Conservation (phyloP, 1,139 yeast species). For the Scheffersomyces insectosa region DNA sequence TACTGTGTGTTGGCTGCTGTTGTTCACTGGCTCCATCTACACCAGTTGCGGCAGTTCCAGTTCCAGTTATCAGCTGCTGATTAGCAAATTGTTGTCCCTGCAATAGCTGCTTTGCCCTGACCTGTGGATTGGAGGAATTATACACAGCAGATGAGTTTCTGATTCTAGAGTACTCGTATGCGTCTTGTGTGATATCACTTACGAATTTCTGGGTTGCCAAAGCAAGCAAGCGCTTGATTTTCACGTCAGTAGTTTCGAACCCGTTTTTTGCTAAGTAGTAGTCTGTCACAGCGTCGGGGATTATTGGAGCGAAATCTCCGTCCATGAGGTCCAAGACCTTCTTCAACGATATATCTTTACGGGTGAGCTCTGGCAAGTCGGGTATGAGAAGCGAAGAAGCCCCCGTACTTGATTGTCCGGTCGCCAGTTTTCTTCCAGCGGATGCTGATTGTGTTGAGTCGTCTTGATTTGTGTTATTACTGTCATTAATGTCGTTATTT, state of each 20-base stretch:
- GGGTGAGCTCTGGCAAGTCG: conserved; percentile 68
- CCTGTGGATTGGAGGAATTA: conserved; percentile 82
- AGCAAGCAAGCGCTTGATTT: conserved; percentile 84
- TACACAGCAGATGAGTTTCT: conserved; percentile 82
- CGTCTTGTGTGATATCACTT: conserved; percentile 93
- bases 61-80: conserved; percentile 42
- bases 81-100: conserved; percentile 65
- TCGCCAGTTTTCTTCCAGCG: too few relatives aligned
- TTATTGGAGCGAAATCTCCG: conserved; percentile 86
- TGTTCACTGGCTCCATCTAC: conserved; percentile 38
- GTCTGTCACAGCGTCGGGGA: conserved; percentile 98
- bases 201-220: conserved; percentile 95
- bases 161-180: conserved; percentile 91
- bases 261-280: conserved; percentile 90
- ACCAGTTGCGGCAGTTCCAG: conserved; percentile 38
- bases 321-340: conserved; percentile 89
- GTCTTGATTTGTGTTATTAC: too few relatives aligned
- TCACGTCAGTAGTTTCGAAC: conserved; percentile 74
- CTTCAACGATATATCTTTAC: conserved; percentile 83
- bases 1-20: conserved; percentile 33
- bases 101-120: conserved; percentile 74
- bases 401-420: not conserved
- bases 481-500: not conserved
- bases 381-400: conserved; percentile 26
- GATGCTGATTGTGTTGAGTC: too few relatives aligned